These are phyloP conservation scores for Pleurotus djamor DNA, from an alignment of 768 basidiomycete species.

Conservation along the genomic window DNA sequence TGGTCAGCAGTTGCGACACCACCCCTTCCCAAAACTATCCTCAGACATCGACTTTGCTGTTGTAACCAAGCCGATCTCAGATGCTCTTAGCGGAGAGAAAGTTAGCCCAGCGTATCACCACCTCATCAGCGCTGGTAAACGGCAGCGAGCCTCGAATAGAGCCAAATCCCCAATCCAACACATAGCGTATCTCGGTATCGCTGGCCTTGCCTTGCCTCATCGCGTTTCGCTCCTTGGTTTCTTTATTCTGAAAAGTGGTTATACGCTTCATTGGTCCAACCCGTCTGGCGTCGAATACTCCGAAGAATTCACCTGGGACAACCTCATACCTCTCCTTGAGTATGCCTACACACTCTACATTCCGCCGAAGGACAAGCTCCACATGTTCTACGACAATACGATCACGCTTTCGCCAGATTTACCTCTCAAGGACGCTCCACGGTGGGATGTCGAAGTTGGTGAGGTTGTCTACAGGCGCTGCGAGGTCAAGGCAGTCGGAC, in stretches of 20 bases:
- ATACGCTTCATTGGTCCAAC: neutral
- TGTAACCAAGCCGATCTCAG: no score
- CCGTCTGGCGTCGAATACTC: neutral
- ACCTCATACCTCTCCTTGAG: neutral
- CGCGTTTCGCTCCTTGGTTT: neutral
- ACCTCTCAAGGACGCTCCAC: neutral
- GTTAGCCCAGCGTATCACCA: neutral
- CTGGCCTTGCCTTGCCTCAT: neutral
- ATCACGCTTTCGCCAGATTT: neutral
- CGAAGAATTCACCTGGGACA: neutral
- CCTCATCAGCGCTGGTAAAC: neutral
- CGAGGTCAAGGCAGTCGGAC: neutral
- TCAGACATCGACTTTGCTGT: no score
- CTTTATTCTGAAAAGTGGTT: neutral
- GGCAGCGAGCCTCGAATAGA: neutral
- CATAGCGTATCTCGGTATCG: neutral
- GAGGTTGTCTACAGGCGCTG: neutral
- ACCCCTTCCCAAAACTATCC: no score
- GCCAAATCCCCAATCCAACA: neutral
- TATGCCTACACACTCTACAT: conserved; percentile 1
- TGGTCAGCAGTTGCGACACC: no score
- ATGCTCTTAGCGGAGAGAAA: no score
- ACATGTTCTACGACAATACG: neutral
- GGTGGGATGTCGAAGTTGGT: neutral
- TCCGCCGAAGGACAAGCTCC: neutral